Percentiles rank a stretch among this genome's conserved stretches.
Conservation (phyloP, 768 basidiomycete genomes). For the Agaricus bisporus region DNA sequence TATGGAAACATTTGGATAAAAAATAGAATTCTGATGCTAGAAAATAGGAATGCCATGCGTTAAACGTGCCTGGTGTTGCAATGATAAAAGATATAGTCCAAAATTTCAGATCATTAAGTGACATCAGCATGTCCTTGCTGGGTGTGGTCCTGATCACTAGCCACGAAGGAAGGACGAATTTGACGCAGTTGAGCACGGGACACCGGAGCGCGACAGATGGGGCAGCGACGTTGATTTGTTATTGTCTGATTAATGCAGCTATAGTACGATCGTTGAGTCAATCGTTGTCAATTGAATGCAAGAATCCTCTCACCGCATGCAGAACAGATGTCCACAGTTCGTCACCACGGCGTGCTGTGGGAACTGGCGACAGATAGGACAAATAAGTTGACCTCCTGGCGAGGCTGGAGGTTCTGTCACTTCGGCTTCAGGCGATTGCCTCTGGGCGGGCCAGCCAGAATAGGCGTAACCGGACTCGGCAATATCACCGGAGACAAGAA, state of each 20-base stretch:
- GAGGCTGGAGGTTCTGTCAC: neutral
- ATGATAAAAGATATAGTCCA: no score
- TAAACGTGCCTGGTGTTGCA: no score
- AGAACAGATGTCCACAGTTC: slow-evolving; percentile 26
- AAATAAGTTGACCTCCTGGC: slow-evolving; percentile 19
- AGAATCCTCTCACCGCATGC: slow-evolving; percentile 14
- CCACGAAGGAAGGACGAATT: slow-evolving; percentile 18
- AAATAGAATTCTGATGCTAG: no score
- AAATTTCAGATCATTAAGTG: no score
- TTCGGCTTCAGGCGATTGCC: neutral
- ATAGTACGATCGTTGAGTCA: neutral
- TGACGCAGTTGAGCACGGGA: slow-evolving; percentile 12
- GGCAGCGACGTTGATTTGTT: slow-evolving; percentile 17
- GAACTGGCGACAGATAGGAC: slow-evolving; percentile 25
- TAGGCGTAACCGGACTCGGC: slow-evolving; percentile 34
- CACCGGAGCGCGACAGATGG: slow-evolving; percentile 18
- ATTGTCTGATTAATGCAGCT: slow-evolving; percentile 17
- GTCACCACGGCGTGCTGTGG: slow-evolving; percentile 25
- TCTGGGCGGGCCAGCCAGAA: slow-evolving; percentile 35
- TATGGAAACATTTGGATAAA: no score
- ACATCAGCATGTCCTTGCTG: neutral
- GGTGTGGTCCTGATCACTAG: neutral
- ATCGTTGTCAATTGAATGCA: neutral
- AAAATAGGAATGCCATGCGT: no score
- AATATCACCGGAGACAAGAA: slow-evolving; percentile 40